Percentiles rank a stretch among this genome's conserved stretches.
Evolutionary conservation across 768 basidiomycete species (phyloP).

Genomic region (Harrya chromipes): DNA sequence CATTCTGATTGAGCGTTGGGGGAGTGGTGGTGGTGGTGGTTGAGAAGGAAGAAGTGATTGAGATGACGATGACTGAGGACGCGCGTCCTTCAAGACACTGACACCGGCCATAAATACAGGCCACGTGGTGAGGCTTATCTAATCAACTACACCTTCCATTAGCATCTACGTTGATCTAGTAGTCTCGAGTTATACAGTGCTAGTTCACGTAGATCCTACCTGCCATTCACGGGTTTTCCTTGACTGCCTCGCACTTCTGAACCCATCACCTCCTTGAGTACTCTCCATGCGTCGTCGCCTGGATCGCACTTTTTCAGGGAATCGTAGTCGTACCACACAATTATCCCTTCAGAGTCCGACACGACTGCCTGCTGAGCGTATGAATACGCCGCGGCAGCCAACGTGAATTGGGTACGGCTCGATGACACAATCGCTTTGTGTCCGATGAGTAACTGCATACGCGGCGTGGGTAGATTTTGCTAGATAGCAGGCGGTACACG

Average conservation of each 20-base stretch:
- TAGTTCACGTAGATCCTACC: neutral
- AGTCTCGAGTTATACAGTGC: neutral
- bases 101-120: neutral
- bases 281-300: constrained; percentile 44
- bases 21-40: constrained; percentile 10
- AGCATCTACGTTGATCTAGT: neutral
- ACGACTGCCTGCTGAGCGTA: constrained; percentile 60
- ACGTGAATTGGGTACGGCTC: constrained; percentile 44
- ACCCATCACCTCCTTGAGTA: constrained; percentile 22
- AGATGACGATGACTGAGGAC: constrained; percentile 18
- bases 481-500: constrained; percentile 21
- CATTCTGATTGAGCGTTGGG: constrained; percentile 33
- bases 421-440: constrained; percentile 47
- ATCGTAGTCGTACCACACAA: constrained; percentile 83
- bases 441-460: constrained; percentile 56
- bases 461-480: neutral
- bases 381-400: constrained; percentile 60
- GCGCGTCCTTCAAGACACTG: constrained; percentile 24
- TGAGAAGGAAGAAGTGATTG: constrained; percentile 8
- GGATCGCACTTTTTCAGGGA: constrained; percentile 61
- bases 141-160: constrained; percentile 3
- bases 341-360: constrained; percentile 56
- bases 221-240: neutral
- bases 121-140: constrained; percentile 7
- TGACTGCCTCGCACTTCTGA: constrained; percentile 19